Base-by-base conservation (phyloP, 768 basidiomycete species). In the Ephemerocybe angulata region DNA sequence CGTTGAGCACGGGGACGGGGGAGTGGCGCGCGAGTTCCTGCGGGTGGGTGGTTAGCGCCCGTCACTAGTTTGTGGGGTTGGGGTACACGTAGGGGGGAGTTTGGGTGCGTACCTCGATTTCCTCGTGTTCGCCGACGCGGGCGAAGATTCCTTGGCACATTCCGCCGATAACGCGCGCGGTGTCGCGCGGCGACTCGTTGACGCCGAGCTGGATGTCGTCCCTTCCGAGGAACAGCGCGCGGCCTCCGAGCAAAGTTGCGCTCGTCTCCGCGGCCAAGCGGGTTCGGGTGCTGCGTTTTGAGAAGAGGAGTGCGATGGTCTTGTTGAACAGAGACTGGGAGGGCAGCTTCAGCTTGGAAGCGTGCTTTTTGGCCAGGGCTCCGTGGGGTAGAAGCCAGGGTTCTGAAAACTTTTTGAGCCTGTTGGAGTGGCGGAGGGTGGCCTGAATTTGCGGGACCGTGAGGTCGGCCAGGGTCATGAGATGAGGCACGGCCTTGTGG, bases 121-220 rank as follows among this genome's bases (percentile, higher is more conserved):
- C 97, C 1, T 79, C 77, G 70, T 99, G 97, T 27, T 82, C 88
- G 3, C 93, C 93, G 3, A 99, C 95, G 43, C 97, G 87, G 24
- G 97, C 96, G 74, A 98, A 96, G 53, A 98, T 91, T 13, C 95
- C 97, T 70, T 98, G 87, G 54, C 88, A 90, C 95, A 98, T 97
- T 3, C 91, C 90, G 2, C 91, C 88, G 57, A 98, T 84, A 10
- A 99, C 92, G 24, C 86, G 80, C 12, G 92, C 88, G 0, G 90
- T 85, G 72, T 99, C 97, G 37, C 89, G 76, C 3, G 84, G 67
- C 27, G 77, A 83, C 79, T 99, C 97, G 70, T 97, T 99, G 40
- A 98, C 94, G 44, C 96, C 96, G 21, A 99, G 77, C 62, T 99
- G 97, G 52, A 98, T 95, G 66, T 98, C 97, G 2, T 88, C 87